Base-by-base conservation (phyloP, 495 filamentous ascomycete genomes). In the Hypoxylon subgilvum region DNA sequence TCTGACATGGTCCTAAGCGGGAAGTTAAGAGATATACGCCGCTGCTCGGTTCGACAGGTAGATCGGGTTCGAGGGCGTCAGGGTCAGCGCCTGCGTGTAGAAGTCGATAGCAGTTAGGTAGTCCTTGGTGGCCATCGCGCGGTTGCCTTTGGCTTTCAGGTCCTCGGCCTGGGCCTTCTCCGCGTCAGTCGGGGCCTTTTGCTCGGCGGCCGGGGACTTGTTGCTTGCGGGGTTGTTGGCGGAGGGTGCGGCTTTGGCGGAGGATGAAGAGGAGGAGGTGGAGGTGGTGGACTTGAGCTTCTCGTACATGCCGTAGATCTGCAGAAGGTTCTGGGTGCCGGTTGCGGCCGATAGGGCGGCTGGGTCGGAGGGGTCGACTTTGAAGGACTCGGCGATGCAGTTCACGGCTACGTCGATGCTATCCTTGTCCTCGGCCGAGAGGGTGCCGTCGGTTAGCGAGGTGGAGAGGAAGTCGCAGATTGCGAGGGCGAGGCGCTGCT, bases 21-120 rank as follows among this genome's bases (percentile, higher is more conserved):
- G n/a, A n/a, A n/a, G n/a, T n/a, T n/a, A n/a, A n/a, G n/a, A n/a
- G n/a, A n/a, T 88, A 77, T 92, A 89, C 0, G 94, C 94, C 13
- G 94, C 94, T 4, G 94, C 95, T 41, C 94, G 91, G 82, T 98
- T 98, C 58, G 90, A 96, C 21, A 98, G 89, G 79, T 93, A 98
- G 73, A 98, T 92, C 23, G 94, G 89, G 78, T 98, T 97, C 38
- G 82, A 76, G 5, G 95, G 91, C 63, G 89, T 72, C 28, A 97
- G 75, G 31, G 81, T 79, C 25, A 98, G 80, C 13, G 94, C 94
- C 68, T 91, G 76, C 17, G 88, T 90, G 80, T 98, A 98, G 49
- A 86, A 70, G 53, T 89, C 84, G 73, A 98, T 90, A 48, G 94
- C 94, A 23, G 74, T 64, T 4, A 75, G 53, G 77, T 96, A 95